Conservation (phyloP, 2,329 filamentous ascomycete species). For the Pseudogymnoascus sp. region DNA sequence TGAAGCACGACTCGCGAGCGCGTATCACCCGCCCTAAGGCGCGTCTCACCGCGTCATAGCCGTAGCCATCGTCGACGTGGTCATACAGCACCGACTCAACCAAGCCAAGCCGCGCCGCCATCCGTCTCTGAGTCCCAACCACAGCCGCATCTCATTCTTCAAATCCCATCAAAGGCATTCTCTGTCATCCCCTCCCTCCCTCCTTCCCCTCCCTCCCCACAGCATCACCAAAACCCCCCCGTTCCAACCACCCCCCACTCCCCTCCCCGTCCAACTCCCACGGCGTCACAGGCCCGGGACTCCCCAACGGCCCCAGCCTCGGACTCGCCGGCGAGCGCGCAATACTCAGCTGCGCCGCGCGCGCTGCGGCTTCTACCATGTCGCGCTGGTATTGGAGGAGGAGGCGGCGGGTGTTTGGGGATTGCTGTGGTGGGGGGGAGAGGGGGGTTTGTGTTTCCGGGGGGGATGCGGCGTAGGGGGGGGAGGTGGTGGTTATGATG, state of each 20-base stretch:
- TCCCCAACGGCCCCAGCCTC: background rate
- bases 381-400: background rate
- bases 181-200: background rate
- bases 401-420: background rate
- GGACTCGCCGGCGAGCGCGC: background rate
- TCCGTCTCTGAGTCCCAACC: background rate
- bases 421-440: background rate
- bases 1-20: background rate
- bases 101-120: background rate
- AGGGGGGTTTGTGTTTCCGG: background rate
- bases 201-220: background rate
- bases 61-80: background rate
- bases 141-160: background rate
- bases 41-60: background rate
- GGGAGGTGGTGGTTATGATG: background rate
- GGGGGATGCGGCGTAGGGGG: background rate
- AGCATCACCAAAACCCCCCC: background rate
- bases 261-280: slow-evolving; percentile 1
- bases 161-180: background rate
- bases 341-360: background rate
- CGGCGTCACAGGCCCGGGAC: background rate
- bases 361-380: background rate
- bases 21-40: background rate
- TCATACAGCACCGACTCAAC: background rate
- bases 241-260: background rate